A percentile compares a stretch with the other conserved stretches of the same genome.
Conservation (phyloP, 495 filamentous ascomycete genomes). For the Annulohypoxylon nitens region DNA sequence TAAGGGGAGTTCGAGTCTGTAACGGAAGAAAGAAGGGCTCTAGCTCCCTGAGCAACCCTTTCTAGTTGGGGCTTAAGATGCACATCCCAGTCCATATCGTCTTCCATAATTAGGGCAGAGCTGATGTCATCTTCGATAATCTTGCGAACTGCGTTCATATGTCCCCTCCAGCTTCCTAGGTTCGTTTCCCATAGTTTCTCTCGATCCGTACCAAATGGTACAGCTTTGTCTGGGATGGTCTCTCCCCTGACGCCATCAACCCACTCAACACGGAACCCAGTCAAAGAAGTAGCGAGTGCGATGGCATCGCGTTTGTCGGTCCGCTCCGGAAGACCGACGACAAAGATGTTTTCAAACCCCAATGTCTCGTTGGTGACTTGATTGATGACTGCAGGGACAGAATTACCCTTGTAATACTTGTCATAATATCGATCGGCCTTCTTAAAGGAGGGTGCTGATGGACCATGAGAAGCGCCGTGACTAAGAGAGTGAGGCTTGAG, state of each 20-base stretch:
- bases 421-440: conserved; percentile 27
- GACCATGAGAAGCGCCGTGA: conserved; percentile 5
- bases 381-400: conserved; percentile 29
- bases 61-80: conserved; percentile 55
- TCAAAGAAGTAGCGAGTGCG: conserved; percentile 48
- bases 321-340: conserved; percentile 55
- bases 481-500: conserved; percentile 11
- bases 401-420: conserved; percentile 30
- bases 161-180: conserved; percentile 56
- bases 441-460: not conserved
- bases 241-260: conserved; percentile 54
- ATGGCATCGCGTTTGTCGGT: conserved; percentile 58
- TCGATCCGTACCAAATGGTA: conserved; percentile 36
- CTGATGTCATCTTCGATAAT: conserved; percentile 58
- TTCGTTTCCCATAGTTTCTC: conserved; percentile 42
- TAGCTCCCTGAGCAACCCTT: conserved; percentile 45
- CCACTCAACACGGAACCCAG: conserved; percentile 55
- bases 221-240: conserved; percentile 51
- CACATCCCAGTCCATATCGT: conserved; percentile 64
- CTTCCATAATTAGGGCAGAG: conserved; percentile 62
- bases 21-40: conserved; percentile 41
- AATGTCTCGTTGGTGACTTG: conserved; percentile 47
- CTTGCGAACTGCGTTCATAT: conserved; percentile 54
- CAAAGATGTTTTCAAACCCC: conserved; percentile 53
- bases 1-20: conserved; percentile 49